Evolutionary conservation across 2,329 filamentous ascomycete species (phyloP).

Genomic region (Cladorrhinum sp.): DNA sequence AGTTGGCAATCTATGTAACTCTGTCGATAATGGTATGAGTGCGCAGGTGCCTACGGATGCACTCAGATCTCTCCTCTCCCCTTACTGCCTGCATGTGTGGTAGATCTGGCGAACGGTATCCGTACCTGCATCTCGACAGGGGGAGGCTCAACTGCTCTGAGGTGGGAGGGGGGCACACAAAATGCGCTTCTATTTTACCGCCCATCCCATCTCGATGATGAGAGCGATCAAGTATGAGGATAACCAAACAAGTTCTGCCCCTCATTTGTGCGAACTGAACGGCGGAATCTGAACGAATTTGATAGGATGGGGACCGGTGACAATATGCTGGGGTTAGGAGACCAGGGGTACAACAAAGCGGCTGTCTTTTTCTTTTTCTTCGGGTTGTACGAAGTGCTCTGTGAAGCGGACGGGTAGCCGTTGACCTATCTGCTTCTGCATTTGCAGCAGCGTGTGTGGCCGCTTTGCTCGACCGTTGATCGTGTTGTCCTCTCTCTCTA

Average conservation of each 20-base stretch:
- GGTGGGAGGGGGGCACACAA: background rate
- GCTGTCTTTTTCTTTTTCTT: background rate
- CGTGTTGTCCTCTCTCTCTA: background rate
- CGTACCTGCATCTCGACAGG: background rate
- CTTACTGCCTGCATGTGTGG: background rate
- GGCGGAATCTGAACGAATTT: constrained; percentile 14
- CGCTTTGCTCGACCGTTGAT: background rate
- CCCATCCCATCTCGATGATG: constrained; percentile 1
- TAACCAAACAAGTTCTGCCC: background rate
- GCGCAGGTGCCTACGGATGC: background rate
- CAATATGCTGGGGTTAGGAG: background rate
- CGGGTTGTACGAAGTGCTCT: background rate
- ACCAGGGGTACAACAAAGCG: background rate
- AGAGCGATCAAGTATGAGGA: background rate
- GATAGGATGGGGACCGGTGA: constrained; percentile 11
- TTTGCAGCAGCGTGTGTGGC: constrained; percentile 6
- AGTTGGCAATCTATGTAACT: background rate
- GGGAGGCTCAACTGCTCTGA: background rate
- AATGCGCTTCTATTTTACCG: constrained; percentile 2
- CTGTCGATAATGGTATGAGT: background rate
- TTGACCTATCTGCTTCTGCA: background rate
- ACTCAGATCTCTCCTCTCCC: background rate
- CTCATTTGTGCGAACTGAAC: constrained; percentile 1
- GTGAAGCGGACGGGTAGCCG: background rate
- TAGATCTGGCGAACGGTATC: background rate